Evolutionary conservation across 192 early-diverging fungal species (phyloP), one percentile per base, ranked within the genome.

Genomic region (Coemansia erecta): DNA sequence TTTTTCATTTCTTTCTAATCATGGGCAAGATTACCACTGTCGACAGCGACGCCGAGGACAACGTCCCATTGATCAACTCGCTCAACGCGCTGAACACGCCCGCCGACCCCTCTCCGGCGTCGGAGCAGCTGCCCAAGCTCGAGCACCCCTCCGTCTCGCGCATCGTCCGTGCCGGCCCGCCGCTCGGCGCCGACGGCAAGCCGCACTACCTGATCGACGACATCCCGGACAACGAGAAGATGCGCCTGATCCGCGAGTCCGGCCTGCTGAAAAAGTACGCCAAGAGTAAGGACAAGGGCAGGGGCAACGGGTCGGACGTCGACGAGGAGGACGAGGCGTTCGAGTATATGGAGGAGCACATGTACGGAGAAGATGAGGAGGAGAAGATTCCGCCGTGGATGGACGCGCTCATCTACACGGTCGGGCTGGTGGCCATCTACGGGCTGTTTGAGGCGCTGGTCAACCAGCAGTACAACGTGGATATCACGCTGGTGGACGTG

Each of bases 161-260:
- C 17, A 75, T 75, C 19, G 72, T 75, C 11, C 53, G 56, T 35
- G 66, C 66, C 17, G 72, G 72, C 8, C 72, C 68, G 45, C 56
- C 57, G 23, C 69, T 71, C 17, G 72, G 65, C 3, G 41, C 68
- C 22, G 66, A 79, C 40, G 70, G 67, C 63, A 70, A 70, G 61
- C 72, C 72, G 6, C 63, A 73, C 56, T 73, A 80, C 53, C 66
- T 80, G 21, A 75, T 75, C 15, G 77, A 80, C 61, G 77, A 80
- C 23, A 80, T 80, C 41, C 71, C 77, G 8, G 67, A 80, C 56
- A 66, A 67, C 58, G 77, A 80, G 40, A 80, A 80, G 44, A 26
- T 66, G 60, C 77, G 77, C 7, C 59, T 80, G 23, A 71, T 80
- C 50, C 71, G 71, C 61, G 64, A 80, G 53, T 70, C 71, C 17